Base-by-base conservation (phyloP, 2,329 filamentous ascomycete genomes). In the Venturia asperata region DNA sequence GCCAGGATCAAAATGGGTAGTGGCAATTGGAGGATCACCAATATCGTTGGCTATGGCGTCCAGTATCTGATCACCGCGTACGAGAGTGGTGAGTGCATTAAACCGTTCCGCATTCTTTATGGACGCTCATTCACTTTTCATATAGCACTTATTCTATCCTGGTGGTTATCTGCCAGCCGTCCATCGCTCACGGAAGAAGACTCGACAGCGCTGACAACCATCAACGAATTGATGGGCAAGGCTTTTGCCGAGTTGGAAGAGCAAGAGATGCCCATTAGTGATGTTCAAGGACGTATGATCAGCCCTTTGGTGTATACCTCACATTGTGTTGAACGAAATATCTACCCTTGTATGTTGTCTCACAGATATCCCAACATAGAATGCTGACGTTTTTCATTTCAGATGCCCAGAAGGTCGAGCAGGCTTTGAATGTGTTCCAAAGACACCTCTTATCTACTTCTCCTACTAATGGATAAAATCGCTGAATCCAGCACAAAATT, bases 261-360 rank as follows among this genome's bases (percentile, higher is more conserved):
- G 6, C 52, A 58, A n/a, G 52, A 58, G 19, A 58, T 58, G n/a
- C 52, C 52, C 3, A n/a, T 34, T 6, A 58, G 7, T 37, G 52
- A 58, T 30, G 52, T 27, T 11, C 27, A 58, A 58, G 52, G 30
- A 19, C 30, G 52, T 24, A 58, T 58, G 52, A 58, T 58, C 52
- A 58, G 52, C n/a, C 52, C 52, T 3, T 58, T 58, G 52, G 52
- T 58, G 3, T 58, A 58, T n/a, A 58, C 52, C 7, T 58, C 52
- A 58, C 52, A 58, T 6, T 58, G 52, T 9, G 15, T 58, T 6
- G 52, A 58, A 4, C 52, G 52, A 15, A 34, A 19, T 19, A 30
- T 58, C 19, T 58, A 58, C 10, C 27, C 27, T 19, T 58, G 52
- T 58, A 24, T 37, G 52, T 58, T 11, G 27, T 27, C 52, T 58